Conservation (phyloP, 495 filamentous ascomycete species). For the Polyplosphaeria fusca region DNA sequence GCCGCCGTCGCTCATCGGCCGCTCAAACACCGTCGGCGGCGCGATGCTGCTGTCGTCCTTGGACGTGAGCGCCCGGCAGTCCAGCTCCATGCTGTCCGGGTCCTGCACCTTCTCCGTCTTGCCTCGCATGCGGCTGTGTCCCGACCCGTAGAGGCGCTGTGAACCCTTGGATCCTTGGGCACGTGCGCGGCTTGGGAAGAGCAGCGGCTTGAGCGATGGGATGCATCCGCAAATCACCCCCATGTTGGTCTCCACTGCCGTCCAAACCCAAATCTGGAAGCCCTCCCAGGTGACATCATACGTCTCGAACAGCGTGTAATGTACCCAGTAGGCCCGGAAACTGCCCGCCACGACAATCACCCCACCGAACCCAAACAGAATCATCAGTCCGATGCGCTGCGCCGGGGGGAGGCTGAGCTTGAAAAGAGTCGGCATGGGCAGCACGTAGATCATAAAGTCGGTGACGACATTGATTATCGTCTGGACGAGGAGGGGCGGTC, state of each 20-base stretch:
- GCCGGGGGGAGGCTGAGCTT: constrained; percentile 11
- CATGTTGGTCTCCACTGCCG: constrained; percentile 31
- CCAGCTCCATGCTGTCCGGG: constrained; percentile 14
- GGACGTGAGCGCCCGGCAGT: constrained; percentile 14
- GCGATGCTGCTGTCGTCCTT: constrained; percentile 5
- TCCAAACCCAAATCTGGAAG: constrained; percentile 33
- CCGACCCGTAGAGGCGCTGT: constrained; percentile 10
- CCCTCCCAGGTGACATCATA: constrained; percentile 35
- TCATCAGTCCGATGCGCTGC: constrained; percentile 27
- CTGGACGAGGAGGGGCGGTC: constrained; percentile 28
- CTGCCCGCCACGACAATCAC: constrained; percentile 31
- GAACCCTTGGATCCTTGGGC: constrained; percentile 3
- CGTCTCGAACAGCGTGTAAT: constrained; percentile 28
- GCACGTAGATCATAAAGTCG: constrained; percentile 32
- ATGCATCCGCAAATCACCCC: constrained; percentile 33
- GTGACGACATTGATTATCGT: constrained; percentile 26
- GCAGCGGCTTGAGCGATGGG: constrained; percentile 31
- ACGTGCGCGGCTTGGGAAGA: constrained; percentile 23
- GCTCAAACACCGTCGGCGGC: neutral
- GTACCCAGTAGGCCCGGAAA: constrained; percentile 30
- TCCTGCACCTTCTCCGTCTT: neutral
- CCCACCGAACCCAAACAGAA: constrained; percentile 28
- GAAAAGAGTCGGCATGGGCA: constrained; percentile 31
- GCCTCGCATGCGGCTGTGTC: constrained; percentile 5
- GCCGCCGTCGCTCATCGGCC: constrained; percentile 19